Conservation (phyloP, 805 yeast species). For the Wickerhamomyces rabaulensis region DNA sequence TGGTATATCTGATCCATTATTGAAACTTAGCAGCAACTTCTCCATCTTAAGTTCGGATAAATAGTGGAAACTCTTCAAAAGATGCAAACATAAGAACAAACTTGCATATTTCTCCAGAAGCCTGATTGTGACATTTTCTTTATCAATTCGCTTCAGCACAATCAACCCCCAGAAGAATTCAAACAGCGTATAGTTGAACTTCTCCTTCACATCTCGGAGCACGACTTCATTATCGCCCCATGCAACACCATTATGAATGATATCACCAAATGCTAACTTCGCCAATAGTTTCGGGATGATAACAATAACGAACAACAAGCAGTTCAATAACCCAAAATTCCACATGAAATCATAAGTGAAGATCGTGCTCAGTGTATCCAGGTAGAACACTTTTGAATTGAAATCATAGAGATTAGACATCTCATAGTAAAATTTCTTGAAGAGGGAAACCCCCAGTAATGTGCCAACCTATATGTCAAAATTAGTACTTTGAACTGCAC, state of each 20-base stretch:
- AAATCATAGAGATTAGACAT: background rate
- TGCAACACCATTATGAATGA: background rate
- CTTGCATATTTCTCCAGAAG: constrained; percentile 7
- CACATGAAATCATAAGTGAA: constrained; percentile 1
- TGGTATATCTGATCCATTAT: background rate
- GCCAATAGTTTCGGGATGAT: background rate
- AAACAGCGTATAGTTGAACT: constrained; percentile 3
- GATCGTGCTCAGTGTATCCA: background rate
- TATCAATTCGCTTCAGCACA: constrained; percentile 1
- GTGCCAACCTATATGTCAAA: background rate
- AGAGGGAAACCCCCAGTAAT: background rate
- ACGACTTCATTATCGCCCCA: background rate
- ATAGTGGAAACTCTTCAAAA: constrained; percentile 18
- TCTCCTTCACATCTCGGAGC: constrained; percentile 1
- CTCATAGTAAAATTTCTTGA: constrained; percentile 2
- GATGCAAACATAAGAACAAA: constrained; percentile 10
- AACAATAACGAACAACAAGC: background rate
- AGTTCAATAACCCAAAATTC: constrained; percentile 4
- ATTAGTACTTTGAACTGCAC: background rate
- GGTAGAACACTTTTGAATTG: background rate
- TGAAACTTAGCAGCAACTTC: background rate
- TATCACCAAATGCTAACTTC: background rate
- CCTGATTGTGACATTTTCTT: background rate
- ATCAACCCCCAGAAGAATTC: constrained; percentile 4
- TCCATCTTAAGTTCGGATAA: constrained; percentile 13